Evolutionary conservation across 1,284 basidiomycete genomes (phyloP), one percentile per base, ranked within the genome.

Genomic region (Cutaneotrichosporon daszewskae): DNA sequence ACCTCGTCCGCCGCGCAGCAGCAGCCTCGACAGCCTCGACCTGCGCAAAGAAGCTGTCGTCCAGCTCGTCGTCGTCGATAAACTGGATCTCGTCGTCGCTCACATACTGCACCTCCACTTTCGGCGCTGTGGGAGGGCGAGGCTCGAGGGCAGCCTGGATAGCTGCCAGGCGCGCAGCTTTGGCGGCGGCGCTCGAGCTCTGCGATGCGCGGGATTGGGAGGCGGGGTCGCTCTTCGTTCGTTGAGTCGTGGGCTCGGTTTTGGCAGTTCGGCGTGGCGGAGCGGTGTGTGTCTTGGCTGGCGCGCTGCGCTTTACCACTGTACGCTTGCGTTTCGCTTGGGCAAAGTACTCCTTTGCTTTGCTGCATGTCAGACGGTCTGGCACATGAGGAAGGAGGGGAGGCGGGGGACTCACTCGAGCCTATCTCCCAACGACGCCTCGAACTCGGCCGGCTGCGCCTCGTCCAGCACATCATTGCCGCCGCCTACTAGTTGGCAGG

Each of bases 401-500:
- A n/a, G 27, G 24, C 12, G 13, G 8, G 22, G 13, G 16, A 51
- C 56, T 43, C 27, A 58, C 60, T 51, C 53, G 19, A 62, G 41
- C 3, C 58, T 45, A 8, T 43, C 37, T n/a, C 50, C 27, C n/a
- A 62, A 32, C 2, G 40, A 33, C 11, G 43, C 51, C 34, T 64
- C 38, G 39, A 72, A 72, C 16, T 51, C 41, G 3, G 39, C 37
- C 3, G 59, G 53, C 40, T 70, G 68, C 6, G 53, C 36, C 4
- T 32, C 51, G 32, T 71, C 64, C 18, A 71, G 52, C 16, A 58
- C 56, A 4, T 63, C 62, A 16, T 69, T 58, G 13, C 42, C 44
- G 9, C 60, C 58, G 8, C 66, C 65, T 1, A 68, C 33, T n/a
- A 66, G 45, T 14, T 51, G 45, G 12, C 55, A 57, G 41, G 64